Evolutionary conservation across 2,329 filamentous ascomycete species (phyloP), one percentile per base, ranked within the genome.

Genomic region (Diaporthe destruens): DNA sequence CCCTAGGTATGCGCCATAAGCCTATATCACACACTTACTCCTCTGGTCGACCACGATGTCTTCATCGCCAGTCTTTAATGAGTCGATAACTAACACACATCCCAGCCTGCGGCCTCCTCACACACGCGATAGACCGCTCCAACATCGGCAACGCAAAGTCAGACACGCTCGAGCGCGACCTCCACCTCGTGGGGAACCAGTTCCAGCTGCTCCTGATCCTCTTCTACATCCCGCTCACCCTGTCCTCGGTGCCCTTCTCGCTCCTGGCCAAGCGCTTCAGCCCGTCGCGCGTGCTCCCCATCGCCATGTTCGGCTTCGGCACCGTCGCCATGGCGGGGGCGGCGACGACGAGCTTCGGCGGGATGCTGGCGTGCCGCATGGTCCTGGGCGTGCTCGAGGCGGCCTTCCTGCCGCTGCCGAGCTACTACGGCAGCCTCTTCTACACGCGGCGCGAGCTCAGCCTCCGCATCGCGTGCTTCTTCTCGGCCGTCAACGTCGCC

Each of bases 131-230:
- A 20, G 78, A 80, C 68, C 75, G 78, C 29, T 75, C 76, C n/a
- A 80, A 80, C 59, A 76, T 81, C 2, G 79, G 78, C 29, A 80
- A 81, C 65, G 79, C 78, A 14, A 78, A 81, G 49, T 80, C 78
- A 5, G 79, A 79, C 70, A 76, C 73, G 20, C 69, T 81, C 12
- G 77, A 79, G 42, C 76, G 71, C 29, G 79, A 80, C 36, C 73
- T 80, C 3, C 75, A 77, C 18, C 77, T 81, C 34, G 74, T 74
- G 0, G 77, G 77, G 4, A 77, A 80, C 56, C 77, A 81, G 65
- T 81, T 78, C 69, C 80, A 78, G 18, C 74, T 80, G 1, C 72
- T 81, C 18, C 72, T 81, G 39, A 72, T 81, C 1, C 73, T 82
- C 16, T 82, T 81, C 73, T 80, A 80, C 71, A 75, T 82, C 16